phyloP scores from a whole-genome alignment of 257 asterid species.

The Pogostemon cablin region DNA sequence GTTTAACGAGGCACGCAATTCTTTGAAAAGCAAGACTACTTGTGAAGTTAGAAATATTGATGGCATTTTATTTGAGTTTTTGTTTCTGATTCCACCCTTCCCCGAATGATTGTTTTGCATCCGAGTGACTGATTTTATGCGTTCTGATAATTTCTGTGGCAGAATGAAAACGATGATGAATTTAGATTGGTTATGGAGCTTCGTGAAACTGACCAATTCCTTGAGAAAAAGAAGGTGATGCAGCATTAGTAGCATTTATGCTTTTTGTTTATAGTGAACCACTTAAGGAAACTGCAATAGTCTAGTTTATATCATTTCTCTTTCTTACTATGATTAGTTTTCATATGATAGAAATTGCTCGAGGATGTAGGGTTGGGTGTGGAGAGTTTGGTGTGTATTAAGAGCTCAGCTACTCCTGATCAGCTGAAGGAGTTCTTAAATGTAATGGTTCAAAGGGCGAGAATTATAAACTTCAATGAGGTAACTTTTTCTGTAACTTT shows the following conservation, averaged over 20 bases:
- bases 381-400: slow-evolving; percentile 38
- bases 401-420: slow-evolving; percentile 46
- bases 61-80: background rate
- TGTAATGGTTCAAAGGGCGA: slow-evolving; percentile 57
- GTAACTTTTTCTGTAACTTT: slow-evolving; percentile 39
- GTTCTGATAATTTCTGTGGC: slow-evolving; percentile 25
- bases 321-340: slow-evolving; percentile 10
- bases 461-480: slow-evolving; percentile 70
- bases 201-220: slow-evolving; percentile 59
- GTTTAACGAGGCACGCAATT: background rate
- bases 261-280: background rate
- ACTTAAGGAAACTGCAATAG: slow-evolving; percentile 14
- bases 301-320: background rate
- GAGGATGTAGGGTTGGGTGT: slow-evolving; percentile 43
- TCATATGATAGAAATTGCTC: slow-evolving; percentile 58
- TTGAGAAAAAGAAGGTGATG: slow-evolving; percentile 67
- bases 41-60: background rate
- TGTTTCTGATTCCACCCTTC: background rate
- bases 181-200: slow-evolving; percentile 57
- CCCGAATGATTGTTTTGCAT: background rate
- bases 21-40: background rate
- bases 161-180: slow-evolving; percentile 52
- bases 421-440: slow-evolving; percentile 46
- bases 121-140: background rate
- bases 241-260: slow-evolving; percentile 1